A percentile compares a stretch with the other conserved stretches of the same genome.
Conservation (phyloP, 805 yeast species). For the Saccharomycopsis sp. region DNA sequence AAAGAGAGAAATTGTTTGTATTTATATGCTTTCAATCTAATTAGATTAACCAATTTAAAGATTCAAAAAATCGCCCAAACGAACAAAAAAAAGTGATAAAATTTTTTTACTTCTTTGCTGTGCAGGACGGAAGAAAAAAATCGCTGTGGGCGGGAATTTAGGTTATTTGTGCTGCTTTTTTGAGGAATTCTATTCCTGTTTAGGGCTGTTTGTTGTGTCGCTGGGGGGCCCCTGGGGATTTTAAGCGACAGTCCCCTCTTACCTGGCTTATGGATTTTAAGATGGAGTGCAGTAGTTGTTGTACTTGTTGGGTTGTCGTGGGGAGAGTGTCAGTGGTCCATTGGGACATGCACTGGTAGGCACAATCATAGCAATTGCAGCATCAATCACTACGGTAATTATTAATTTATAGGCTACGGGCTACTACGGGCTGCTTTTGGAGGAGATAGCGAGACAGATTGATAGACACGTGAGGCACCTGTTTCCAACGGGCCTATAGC, state of each 20-base stretch:
- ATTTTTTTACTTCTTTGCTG: not conserved
- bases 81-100: not conserved
- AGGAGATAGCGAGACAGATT: not conserved
- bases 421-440: not conserved
- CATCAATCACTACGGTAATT: no score
- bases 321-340: no score
- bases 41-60: no score
- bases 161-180: not conserved
- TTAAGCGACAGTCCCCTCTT: no score
- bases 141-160: not conserved
- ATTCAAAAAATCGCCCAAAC: not conserved
- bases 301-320: no score
- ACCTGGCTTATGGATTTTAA: no score
- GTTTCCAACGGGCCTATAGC: no score
- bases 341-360: no score
- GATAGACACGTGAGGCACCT: not conserved
- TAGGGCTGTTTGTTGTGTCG: not conserved
- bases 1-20: not conserved
- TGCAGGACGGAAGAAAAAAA: not conserved
- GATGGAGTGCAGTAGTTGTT: no score
- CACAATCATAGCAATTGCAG: no score
- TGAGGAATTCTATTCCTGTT: not conserved
- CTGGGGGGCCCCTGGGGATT: not conserved
- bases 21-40: not conserved
- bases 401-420: not conserved